Base-by-base conservation (phyloP, 2,329 filamentous ascomycete genomes). In the Penicillium aurantiogriseum region DNA sequence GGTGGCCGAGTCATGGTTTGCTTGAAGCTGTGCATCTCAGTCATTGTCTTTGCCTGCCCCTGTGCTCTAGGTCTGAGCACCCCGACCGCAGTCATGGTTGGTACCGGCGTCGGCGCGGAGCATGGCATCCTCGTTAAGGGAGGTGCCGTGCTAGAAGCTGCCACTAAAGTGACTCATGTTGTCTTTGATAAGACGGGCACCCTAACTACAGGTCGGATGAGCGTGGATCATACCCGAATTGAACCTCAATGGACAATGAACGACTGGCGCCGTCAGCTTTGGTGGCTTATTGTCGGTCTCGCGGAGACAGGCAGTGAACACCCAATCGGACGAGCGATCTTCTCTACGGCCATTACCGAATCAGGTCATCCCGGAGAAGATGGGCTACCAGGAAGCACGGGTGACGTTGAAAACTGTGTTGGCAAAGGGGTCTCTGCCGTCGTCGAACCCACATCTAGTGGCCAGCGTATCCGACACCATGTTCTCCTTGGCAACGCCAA, bases 121-220 rank as follows among this genome's bases (percentile, higher is more conserved):
- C 89, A 96, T 66, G 94, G 94, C 25, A 99, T 99, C 66, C 81
- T 99, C n/a, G 92, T 97, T 73, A 99, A 99, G 77, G 93, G 94
- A 54, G 94, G 94, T 55, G 92, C 91, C 40, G 92, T 92, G 31
- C 80, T 99, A 4, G 93, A 99, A 78, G 91, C 86, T 5, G 90
- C 92, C 0, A 97, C 92, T 9, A 93, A 91, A 74, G 85, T 97
- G 64, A 95, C 88, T 2, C 89, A 96, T 66, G 85, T 97, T 21
- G 89, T 97, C 17, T 85, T 97, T 23, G 93, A 97, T 79, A 97
- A 97, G 83, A 97, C 93, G 2, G 93, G 93, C 31, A 97, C 93
- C 4, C 82, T 99, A 59, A 99, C 94, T 0, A 85, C 94, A 66
- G 94, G 94, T 45, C 95, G 92, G 76, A 97, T 99, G 92, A 95